Evolutionary conservation across 1,139 yeast genomes (phyloP).

Genomic region (Candida labiduridarum): DNA sequence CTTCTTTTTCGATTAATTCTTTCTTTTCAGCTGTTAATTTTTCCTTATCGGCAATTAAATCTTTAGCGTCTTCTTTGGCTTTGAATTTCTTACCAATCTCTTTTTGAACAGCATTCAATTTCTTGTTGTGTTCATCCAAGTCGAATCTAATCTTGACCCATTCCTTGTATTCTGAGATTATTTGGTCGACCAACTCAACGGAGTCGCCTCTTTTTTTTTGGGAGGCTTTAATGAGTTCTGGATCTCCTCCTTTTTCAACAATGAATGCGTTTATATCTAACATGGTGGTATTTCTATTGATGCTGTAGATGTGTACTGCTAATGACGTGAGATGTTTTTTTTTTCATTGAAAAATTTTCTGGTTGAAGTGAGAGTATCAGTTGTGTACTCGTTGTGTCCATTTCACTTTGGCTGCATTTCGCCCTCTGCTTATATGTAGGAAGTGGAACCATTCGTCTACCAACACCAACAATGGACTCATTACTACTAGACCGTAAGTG

Average conservation of each 20-base stretch:
- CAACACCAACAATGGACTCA: conserved; percentile 34
- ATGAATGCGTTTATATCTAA: conserved; percentile 89
- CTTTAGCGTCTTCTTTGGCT: conserved; percentile 92
- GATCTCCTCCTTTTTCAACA: conserved; percentile 96
- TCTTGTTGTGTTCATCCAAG: conserved; percentile 86
- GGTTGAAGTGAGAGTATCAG: neutral
- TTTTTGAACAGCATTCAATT: conserved; percentile 84
- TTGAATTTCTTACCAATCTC: conserved; percentile 90
- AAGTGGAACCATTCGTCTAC: neutral
- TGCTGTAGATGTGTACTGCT: neutral
- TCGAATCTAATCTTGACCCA: conserved; percentile 95
- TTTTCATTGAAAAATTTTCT: neutral
- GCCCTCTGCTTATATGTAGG: conserved; percentile 1
- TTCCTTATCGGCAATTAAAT: conserved; percentile 79
- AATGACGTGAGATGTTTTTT: neutral
- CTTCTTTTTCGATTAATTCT: conserved; percentile 65
- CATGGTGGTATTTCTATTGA: conserved; percentile 45
- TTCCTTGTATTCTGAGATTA: conserved; percentile 82
- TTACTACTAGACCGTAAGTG: conserved; percentile 37
- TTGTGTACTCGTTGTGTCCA: neutral
- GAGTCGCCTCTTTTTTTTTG: conserved; percentile 94
- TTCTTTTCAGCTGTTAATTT: conserved; percentile 70
- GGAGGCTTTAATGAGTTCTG: conserved; percentile 81
- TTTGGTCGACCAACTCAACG: conserved; percentile 94
- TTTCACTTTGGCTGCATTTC: neutral